Conservation (phyloP, 257 asterid species). For the Solanum corneliomulleri region DNA sequence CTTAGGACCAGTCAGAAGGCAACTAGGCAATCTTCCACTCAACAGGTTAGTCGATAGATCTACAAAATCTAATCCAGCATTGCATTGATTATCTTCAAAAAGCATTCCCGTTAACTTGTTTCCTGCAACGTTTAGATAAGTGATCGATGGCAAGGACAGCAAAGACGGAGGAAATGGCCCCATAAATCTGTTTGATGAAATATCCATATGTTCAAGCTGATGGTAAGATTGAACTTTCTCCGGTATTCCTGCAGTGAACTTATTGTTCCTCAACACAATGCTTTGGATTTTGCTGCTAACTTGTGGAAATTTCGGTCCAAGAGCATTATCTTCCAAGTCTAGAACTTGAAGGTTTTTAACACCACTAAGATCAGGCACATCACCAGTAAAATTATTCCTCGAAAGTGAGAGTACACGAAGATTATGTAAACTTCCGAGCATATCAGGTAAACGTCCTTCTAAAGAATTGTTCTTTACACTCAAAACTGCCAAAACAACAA, state of each 20-base stretch:
- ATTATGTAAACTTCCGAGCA: conserved; percentile 33
- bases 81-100: conserved; percentile 40
- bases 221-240: conserved; percentile 40
- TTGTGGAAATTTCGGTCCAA: conserved; percentile 71
- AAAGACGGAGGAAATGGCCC: conserved; percentile 66
- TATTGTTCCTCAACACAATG: conserved; percentile 48
- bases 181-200: conserved; percentile 63
- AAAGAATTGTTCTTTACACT: conserved; percentile 52
- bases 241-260: conserved; percentile 52
- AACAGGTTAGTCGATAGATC: conserved; percentile 61
- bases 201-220: conserved; percentile 47
- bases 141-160: conserved; percentile 59
- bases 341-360: conserved; percentile 62
- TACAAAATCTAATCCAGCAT: conserved; percentile 38
- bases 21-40: conserved; percentile 62
- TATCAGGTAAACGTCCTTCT: conserved; percentile 43
- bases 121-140: conserved; percentile 39
- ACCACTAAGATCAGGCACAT: conserved; percentile 61
- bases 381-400: conserved; percentile 56
- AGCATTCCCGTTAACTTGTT: conserved; percentile 74
- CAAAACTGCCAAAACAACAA: conserved; percentile 54
- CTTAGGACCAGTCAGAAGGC: conserved; percentile 30
- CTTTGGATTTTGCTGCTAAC: conserved; percentile 35
- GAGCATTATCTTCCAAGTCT: conserved; percentile 43
- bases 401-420: conserved; percentile 60